Evolutionary conservation across 148 eudicot genomes (phyloP).

Genomic region (Rhododendron mucronatum): DNA sequence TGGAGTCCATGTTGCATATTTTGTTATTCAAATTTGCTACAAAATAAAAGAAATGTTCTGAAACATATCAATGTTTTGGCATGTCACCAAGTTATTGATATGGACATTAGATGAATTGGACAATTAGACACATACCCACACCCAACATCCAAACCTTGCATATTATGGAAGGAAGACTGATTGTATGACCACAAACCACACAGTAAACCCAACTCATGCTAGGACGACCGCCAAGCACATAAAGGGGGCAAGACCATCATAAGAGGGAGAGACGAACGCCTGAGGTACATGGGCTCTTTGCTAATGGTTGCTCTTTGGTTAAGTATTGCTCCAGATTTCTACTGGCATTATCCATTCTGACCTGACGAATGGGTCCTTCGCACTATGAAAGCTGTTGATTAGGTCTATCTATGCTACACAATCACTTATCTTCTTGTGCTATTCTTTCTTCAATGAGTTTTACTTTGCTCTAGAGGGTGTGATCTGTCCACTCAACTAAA

Average conservation of each 20-base stretch:
- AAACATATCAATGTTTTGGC: neutral
- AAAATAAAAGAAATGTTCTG: neutral
- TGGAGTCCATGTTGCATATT: neutral
- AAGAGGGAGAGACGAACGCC: neutral
- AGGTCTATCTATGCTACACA: neutral
- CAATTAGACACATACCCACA: neutral
- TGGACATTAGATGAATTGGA: neutral
- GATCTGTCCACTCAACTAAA: neutral
- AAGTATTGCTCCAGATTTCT: neutral
- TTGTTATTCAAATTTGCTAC: neutral
- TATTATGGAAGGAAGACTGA: neutral
- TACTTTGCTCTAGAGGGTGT: neutral
- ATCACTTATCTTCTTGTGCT: neutral
- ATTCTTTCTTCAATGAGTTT: neutral
- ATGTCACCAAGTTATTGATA: neutral
- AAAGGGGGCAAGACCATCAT: too few relatives aligned
- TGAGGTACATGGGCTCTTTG: neutral
- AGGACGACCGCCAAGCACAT: neutral
- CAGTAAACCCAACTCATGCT: neutral
- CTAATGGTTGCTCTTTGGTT: neutral
- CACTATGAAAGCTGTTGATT: neutral
- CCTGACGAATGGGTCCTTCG: neutral
- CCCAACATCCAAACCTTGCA: neutral
- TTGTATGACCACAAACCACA: neutral
- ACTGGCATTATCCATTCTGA: neutral